Evolutionary conservation across 768 basidiomycete species (phyloP).

Genomic region (Imleria badia): DNA sequence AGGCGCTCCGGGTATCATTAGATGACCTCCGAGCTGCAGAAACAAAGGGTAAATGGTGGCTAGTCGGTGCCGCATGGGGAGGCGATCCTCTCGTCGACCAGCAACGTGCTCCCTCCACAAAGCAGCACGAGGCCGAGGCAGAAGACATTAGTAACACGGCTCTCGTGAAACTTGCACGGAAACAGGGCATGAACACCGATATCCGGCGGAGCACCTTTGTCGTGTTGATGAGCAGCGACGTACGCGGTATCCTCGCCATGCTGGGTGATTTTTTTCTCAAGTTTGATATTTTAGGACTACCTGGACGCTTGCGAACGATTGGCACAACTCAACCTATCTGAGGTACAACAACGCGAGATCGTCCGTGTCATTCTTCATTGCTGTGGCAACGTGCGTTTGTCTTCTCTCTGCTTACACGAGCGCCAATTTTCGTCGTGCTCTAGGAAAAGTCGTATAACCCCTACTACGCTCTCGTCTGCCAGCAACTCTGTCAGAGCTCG

Average conservation of each 20-base stretch:
- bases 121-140: conserved; percentile 22
- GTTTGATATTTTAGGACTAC: conserved; percentile 67
- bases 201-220: conserved; percentile 89
- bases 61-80: conserved; percentile 94
- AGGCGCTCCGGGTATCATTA: conserved; percentile 82
- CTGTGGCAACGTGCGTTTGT: conserved; percentile 75
- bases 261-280: background rate
- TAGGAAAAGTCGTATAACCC: conserved; percentile 91
- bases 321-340: conserved; percentile 76
- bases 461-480: conserved; percentile 88
- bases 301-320: conserved; percentile 94
- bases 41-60: conserved; percentile 96
- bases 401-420: background rate
- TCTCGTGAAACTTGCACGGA: conserved; percentile 78
- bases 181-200: conserved; percentile 99
- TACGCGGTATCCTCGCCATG: conserved; percentile 36
- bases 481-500: conserved; percentile 73
- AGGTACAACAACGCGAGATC: conserved; percentile 92
- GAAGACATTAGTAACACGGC: conserved; percentile 37
- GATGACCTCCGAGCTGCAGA: conserved; percentile 83
- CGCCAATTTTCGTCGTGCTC: background rate
- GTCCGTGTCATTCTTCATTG: conserved; percentile 92
- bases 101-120: conserved; percentile 35
- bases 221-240: conserved; percentile 94
- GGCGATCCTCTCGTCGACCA: conserved; percentile 88